Evolutionary conservation across 192 early-diverging fungal species (phyloP), one percentile per base, ranked within the genome.

Genomic region (Entomortierella chlamydospora): DNA sequence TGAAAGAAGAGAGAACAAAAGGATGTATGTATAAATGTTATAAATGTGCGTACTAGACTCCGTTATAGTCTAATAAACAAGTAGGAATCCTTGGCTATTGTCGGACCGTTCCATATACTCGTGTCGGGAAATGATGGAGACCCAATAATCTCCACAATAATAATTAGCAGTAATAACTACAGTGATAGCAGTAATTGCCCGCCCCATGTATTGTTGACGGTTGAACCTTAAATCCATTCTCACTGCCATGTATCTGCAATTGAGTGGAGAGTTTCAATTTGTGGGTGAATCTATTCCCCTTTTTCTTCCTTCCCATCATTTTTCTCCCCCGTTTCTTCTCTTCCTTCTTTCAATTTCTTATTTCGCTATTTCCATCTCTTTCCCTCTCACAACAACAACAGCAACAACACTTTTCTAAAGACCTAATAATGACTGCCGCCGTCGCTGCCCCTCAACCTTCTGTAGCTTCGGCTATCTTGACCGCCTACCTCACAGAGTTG

Each of bases 401-500:
- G n/a, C n/a, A n/a, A n/a, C n/a, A n/a, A n/a, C n/a, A n/a, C n/a
- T n/a, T n/a, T n/a, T n/a, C n/a, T n/a, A n/a, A n/a, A n/a, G n/a
- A n/a, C 13, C 25, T 49, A 34, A 81, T 50, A 3, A 82, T 81
- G 71, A 68, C 83, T 56, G 70, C 64, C 25, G 47, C 72, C 65
- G 64, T 55, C 25, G 58, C 28, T 52, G 54, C 53, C 53, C 57
- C 74, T 9, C 67, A 70, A 57, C 61, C 61, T 26, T 70, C 65
- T 31, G 42, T 73, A 37, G 79, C 73, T 29, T 47, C 68, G 13
- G 25, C 81, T 4, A 63, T 93, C 47, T 78, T 93, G 73, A 70
- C 86, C 1, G 80, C 83, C 54, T 95, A 95, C 79, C 73, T 93
- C 17, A 56, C 86, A 8, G 74, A 84, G 52, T 86, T 95, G 15